Evolutionary conservation across 306 rosid species (phyloP), one percentile per base, ranked within the genome.

Genomic region (Trichosanthes truncata): DNA sequence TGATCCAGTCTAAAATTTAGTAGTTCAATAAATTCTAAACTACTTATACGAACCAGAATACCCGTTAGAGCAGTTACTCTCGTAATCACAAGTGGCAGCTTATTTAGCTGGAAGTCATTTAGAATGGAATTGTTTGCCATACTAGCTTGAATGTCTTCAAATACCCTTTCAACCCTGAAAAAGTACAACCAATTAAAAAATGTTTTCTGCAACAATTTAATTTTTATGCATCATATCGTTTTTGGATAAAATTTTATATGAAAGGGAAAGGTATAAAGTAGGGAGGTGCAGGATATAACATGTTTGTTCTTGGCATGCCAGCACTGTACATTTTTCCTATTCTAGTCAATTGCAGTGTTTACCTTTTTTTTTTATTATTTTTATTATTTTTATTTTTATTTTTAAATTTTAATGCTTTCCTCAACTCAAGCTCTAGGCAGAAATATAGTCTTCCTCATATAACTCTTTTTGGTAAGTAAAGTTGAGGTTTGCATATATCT

Each of bases 11-110:
- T 29, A 62, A 62, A 62, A 62, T 0, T 59, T 59, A 8, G 40
- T 17, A 2, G 3, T 63, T 63, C 23, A 63, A 29, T 63, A 36
- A 65, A 65, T 18, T 15, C 21, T 13, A 35, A 65, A 65, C 23
- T 17, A 65, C 2, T n/a, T 65, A 65, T 77, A 85, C 95, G 6
- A 76, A 94, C 98, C 98, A 94, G 90, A 86, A 94, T 82, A 53
- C 98, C 97, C 93, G 87, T 91, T 65, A 94, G 79, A 9, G 98
- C 98, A 81, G 97, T 91, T 72, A 90, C 82, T 86, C 98, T 91
- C 74, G 97, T 80, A 82, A 94, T 91, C 85, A 94, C 90, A 80
- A 94, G 88, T 23, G 97, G 84, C 83, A 94, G 92, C 88, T 89
- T 92, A 78, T 40, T 81, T 57, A 94, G 87, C 53, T 66, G 78